Evolutionary conservation across 495 filamentous ascomycete genomes (phyloP).

Genomic region (Penicillium manginii): DNA sequence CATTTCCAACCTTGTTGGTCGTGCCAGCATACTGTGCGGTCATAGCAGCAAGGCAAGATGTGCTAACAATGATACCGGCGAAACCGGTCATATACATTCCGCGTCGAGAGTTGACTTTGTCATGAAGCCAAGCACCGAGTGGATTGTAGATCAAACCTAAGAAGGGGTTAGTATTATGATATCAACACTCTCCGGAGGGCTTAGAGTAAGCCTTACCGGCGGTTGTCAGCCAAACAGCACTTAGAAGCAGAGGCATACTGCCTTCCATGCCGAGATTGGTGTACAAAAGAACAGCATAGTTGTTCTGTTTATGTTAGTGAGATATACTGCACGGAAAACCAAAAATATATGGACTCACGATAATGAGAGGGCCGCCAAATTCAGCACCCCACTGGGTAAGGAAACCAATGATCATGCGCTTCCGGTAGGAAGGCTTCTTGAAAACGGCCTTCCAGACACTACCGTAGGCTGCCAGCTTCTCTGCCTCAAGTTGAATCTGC

Average conservation of each 20-base stretch:
- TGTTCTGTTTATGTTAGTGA: slow-evolving; percentile 33
- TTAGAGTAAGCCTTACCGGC: slow-evolving; percentile 29
- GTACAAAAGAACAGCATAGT: slow-evolving; percentile 56
- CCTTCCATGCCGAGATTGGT: slow-evolving; percentile 47
- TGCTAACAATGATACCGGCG: slow-evolving; percentile 38
- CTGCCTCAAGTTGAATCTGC: slow-evolving; percentile 41
- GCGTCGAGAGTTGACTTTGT: slow-evolving; percentile 48
- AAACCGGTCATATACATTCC: slow-evolving; percentile 50
- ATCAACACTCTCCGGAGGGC: not conserved
- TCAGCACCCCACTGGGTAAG: slow-evolving; percentile 44
- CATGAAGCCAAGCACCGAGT: slow-evolving; percentile 50
- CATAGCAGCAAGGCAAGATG: slow-evolving; percentile 47
- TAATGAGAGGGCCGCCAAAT: slow-evolving; percentile 43
- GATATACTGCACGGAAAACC: not conserved
- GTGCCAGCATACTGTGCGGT: slow-evolving; percentile 46
- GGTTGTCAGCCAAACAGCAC: slow-evolving; percentile 50
- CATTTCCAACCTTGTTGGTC: slow-evolving; percentile 47
- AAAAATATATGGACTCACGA: slow-evolving; percentile 26
- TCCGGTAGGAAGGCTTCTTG: slow-evolving; percentile 45
- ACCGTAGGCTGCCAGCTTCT: slow-evolving; percentile 30
- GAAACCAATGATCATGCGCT: slow-evolving; percentile 47
- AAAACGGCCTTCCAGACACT: slow-evolving; percentile 41
- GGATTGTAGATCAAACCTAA: slow-evolving; percentile 49
- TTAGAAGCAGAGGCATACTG: slow-evolving; percentile 51
- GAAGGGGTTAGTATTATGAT: not conserved